These are phyloP conservation scores for Xylaria palmicola DNA, from an alignment of 495 filamentous ascomycete species.

Conservation along the genomic window DNA sequence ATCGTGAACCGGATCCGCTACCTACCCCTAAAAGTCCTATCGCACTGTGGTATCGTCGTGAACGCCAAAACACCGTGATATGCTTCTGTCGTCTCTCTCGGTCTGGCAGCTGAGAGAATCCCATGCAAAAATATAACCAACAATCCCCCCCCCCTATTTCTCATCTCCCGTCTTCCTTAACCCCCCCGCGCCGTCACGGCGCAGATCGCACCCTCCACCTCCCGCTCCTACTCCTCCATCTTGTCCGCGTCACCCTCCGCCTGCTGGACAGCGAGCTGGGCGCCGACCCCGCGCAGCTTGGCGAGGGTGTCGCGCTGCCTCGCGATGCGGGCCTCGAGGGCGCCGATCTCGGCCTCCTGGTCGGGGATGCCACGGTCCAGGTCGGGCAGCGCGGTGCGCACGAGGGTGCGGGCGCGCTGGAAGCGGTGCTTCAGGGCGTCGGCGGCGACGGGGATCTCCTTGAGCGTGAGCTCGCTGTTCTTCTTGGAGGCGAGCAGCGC, in stretches of 20 bases:
- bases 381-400: conserved; percentile 67
- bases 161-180: conserved; percentile 7
- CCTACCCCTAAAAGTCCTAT: background rate
- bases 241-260: conserved; percentile 28
- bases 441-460: conserved; percentile 73
- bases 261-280: conserved; percentile 30
- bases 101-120: background rate
- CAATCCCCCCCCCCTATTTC: background rate
- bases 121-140: background rate
- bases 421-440: conserved; percentile 76
- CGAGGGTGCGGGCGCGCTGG: conserved; percentile 67
- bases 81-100: background rate
- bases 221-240: conserved; percentile 22
- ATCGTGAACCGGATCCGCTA: background rate
- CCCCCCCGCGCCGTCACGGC: background rate
- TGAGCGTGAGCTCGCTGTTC: conserved; percentile 57
- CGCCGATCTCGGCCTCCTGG: conserved; percentile 75
- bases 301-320: conserved; percentile 57
- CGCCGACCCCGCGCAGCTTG: conserved; percentile 43
- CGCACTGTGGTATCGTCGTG: conserved; percentile 12
- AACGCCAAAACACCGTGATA: conserved; percentile 18
- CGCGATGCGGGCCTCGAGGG: conserved; percentile 66
- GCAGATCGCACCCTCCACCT: conserved; percentile 9
- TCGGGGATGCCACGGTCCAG: conserved; percentile 69
- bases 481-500: conserved; percentile 27